phyloP scores from a whole-genome alignment of 805 yeast species.

The Wickerhamiella sorbophila region DNA sequence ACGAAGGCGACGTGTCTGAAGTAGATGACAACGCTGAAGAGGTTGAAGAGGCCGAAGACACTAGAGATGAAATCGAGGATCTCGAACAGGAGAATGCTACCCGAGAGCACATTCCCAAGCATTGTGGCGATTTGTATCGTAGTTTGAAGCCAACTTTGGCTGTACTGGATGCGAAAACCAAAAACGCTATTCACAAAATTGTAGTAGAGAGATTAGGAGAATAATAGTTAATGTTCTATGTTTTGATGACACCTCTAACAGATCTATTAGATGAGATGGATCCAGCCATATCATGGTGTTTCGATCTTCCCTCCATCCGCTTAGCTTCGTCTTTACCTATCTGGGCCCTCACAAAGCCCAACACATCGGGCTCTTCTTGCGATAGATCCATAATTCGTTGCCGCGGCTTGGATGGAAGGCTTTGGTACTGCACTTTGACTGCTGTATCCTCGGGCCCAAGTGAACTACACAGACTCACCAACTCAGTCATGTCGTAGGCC shows the following conservation, averaged over 20 bases:
- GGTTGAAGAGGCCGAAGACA: background rate
- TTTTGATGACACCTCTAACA: background rate
- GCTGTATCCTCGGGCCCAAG: slow-evolving; percentile 10
- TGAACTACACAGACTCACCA: slow-evolving; percentile 28
- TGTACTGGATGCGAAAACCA: background rate
- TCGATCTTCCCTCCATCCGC: too few relatives aligned
- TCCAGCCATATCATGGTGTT: too few relatives aligned
- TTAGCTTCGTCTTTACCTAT: slow-evolving; percentile 8
- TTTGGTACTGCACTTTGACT: background rate
- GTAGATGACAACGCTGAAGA: background rate
- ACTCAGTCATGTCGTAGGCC: slow-evolving; percentile 42
- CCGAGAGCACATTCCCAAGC: background rate
- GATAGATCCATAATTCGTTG: slow-evolving; percentile 9
- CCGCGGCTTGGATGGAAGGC: slow-evolving; percentile 2
- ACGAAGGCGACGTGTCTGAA: too few relatives aligned
- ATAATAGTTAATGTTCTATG: background rate
- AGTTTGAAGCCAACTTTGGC: background rate
- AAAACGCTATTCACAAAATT: background rate
- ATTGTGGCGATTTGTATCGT: background rate
- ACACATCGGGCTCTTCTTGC: slow-evolving; percentile 5
- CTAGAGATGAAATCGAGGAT: background rate
- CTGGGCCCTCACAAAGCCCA: slow-evolving; percentile 12
- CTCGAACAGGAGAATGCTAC: background rate
- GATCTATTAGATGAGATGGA: background rate
- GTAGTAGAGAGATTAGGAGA: background rate